Conservation (phyloP, 225 moss, liverwort and hornwort genomes). For the Lunularia cruciata region DNA sequence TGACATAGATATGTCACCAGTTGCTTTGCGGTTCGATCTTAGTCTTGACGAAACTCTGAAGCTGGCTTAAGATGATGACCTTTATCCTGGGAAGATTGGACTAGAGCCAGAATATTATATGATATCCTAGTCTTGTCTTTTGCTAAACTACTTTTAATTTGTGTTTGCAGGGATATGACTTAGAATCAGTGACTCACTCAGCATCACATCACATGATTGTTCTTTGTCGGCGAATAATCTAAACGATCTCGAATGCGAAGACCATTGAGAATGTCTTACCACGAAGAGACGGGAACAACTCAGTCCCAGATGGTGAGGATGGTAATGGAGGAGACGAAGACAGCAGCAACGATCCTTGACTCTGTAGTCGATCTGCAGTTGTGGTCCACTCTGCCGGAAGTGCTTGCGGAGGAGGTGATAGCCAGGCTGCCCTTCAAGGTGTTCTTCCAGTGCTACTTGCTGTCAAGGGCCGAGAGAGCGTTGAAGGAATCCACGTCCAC, state of each 20-base stretch:
- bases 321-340: neutral
- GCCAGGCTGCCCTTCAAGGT: conserved; percentile 38
- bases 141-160: neutral
- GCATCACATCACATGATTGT: neutral
- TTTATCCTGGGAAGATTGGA: neutral
- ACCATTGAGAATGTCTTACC: conserved; percentile 3
- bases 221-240: too few species aligned
- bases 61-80: too few species aligned
- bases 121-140: neutral
- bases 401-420: conserved; percentile 33
- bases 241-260: neutral
- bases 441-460: conserved; percentile 35
- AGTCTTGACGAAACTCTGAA: neutral
- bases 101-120: too few species aligned
- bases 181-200: neutral
- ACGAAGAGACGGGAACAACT: neutral
- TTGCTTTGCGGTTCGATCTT: neutral
- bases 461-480: conserved; percentile 21
- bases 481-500: conserved; percentile 5
- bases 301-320: neutral
- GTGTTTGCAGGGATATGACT: neutral
- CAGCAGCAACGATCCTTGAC: neutral
- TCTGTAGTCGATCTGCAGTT: conserved; percentile 19
- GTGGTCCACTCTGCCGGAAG: conserved; percentile 39
- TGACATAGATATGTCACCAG: neutral